A percentile compares a stretch with the other conserved stretches of the same genome.
These are phyloP conservation scores for Phytophthora macrochlamydospora DNA, from an alignment of 352 stramenopile species.

Conservation along the genomic window DNA sequence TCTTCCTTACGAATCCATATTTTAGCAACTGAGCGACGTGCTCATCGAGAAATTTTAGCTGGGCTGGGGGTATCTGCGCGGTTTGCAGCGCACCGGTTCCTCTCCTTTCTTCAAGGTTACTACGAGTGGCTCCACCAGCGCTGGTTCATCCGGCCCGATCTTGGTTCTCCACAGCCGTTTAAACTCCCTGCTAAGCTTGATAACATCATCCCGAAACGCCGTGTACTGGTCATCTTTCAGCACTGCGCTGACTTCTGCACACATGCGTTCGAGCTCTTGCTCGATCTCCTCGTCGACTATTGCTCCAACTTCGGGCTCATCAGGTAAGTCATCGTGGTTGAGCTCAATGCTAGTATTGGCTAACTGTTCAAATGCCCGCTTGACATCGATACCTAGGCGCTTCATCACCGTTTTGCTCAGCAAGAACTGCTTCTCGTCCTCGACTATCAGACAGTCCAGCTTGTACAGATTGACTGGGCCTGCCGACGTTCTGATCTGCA, in stretches of 20 bases:
- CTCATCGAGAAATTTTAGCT: slow-evolving; percentile 5
- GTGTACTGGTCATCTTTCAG: slow-evolving; percentile 8
- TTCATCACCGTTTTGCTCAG: slow-evolving; percentile 9
- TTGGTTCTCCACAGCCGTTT: neutral
- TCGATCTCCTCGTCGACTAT: slow-evolving; percentile 4
- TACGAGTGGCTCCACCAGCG: slow-evolving; percentile 1
- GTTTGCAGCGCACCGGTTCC: neutral
- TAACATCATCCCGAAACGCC: neutral
- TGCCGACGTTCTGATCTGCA: slow-evolving; percentile 15
- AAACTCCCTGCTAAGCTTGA: slow-evolving; percentile 5
- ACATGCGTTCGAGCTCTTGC: slow-evolving; percentile 4
- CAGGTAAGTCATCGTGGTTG: slow-evolving; percentile 7
- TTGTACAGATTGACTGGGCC: slow-evolving; percentile 17
- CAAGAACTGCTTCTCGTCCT: slow-evolving; percentile 3
- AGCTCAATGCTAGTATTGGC: neutral
- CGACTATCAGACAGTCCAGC: slow-evolving; percentile 7
- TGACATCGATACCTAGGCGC: slow-evolving; percentile 17
- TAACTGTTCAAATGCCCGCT: slow-evolving; percentile 15
- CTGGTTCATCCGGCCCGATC: slow-evolving; percentile 5
- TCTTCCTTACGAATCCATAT: slow-evolving; percentile 13
- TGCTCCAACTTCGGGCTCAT: slow-evolving; percentile 6
- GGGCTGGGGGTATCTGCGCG: neutral
- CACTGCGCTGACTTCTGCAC: neutral
- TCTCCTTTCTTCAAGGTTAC: slow-evolving; percentile 5
- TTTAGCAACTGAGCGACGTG: slow-evolving; percentile 5